Evolutionary conservation across 208 protist genomes (phyloP).

Genomic region (Acanthamoeba lenticulata): DNA sequence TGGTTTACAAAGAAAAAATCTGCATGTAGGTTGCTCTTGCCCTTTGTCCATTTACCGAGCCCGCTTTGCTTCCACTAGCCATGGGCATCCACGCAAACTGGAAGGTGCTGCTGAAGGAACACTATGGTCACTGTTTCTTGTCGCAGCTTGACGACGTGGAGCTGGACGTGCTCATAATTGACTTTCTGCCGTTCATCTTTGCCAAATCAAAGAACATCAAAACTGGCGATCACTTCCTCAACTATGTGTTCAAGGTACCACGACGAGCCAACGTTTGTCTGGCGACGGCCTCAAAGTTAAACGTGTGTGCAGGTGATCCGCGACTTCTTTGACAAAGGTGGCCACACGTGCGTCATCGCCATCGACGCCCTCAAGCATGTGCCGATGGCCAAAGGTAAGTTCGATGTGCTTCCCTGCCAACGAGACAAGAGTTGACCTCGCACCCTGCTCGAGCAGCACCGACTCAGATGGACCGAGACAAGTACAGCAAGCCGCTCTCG

Average conservation of each 20-base stretch:
- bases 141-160: neutral
- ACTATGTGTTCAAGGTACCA: conserved; percentile 33
- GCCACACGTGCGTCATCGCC: conserved; percentile 27
- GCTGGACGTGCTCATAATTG: conserved; percentile 53
- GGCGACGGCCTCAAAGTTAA: too few species aligned
- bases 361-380: conserved; percentile 48
- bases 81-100: conserved; percentile 55
- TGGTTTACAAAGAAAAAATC: too few species aligned
- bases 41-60: too few species aligned
- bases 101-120: conserved; percentile 10
- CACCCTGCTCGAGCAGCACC: too few species aligned
- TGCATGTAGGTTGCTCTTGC: too few species aligned
- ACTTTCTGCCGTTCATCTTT: conserved; percentile 60
- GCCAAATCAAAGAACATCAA: conserved; percentile 60
- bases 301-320: conserved; percentile 14
- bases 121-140: neutral
- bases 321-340: conserved; percentile 5
- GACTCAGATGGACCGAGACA: conserved; percentile 56
- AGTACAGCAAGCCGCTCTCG: conserved; percentile 58
- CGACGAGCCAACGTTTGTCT: neutral
- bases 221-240: conserved; percentile 59
- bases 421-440: too few species aligned
- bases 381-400: conserved; percentile 23
- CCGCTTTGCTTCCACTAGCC: too few species aligned
- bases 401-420: too few species aligned